Evolutionary conservation across 2,329 filamentous ascomycete species (phyloP).

Genomic region (Aspergillus ustus): DNA sequence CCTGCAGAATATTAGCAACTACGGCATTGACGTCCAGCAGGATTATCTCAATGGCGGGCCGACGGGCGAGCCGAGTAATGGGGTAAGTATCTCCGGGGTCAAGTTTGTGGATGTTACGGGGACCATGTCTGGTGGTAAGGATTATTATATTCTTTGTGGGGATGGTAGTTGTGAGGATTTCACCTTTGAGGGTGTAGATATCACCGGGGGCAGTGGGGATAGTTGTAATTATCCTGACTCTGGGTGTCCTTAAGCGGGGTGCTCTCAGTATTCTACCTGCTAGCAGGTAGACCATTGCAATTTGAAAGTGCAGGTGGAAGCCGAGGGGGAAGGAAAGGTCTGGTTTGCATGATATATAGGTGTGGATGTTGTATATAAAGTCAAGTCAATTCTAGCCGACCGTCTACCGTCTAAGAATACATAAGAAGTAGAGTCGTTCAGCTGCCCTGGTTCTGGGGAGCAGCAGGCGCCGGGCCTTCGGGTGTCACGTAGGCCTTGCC

Average conservation of each 20-base stretch:
- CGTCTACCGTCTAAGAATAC: neutral
- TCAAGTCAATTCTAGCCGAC: neutral
- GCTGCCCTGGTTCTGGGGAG: constrained; percentile 56
- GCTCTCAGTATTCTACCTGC: neutral
- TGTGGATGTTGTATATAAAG: neutral
- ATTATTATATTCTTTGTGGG: constrained; percentile 48
- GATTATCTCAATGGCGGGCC: constrained; percentile 57
- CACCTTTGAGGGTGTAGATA: constrained; percentile 40
- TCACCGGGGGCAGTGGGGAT: constrained; percentile 40
- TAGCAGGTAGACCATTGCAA: neutral
- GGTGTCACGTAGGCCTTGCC: constrained; percentile 71
- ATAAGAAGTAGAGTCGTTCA: constrained; percentile 2
- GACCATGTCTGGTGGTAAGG: constrained; percentile 35
- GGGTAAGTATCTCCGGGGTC: constrained; percentile 43
- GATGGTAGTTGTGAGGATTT: constrained; percentile 45
- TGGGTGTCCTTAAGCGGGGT: constrained; percentile 14
- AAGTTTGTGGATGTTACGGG: constrained; percentile 43
- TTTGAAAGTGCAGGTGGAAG: neutral
- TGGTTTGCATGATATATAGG: neutral
- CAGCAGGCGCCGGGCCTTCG: constrained; percentile 59
- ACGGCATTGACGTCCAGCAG: constrained; percentile 59
- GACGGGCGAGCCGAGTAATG: constrained; percentile 44
- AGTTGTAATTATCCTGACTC: constrained; percentile 30
- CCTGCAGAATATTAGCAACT: constrained; percentile 50
- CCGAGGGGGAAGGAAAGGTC: neutral